These are phyloP conservation scores for Rhipidocladum racemiflorum DNA, from an alignment of 176 grass and related monocot species.

Conservation along the genomic window DNA sequence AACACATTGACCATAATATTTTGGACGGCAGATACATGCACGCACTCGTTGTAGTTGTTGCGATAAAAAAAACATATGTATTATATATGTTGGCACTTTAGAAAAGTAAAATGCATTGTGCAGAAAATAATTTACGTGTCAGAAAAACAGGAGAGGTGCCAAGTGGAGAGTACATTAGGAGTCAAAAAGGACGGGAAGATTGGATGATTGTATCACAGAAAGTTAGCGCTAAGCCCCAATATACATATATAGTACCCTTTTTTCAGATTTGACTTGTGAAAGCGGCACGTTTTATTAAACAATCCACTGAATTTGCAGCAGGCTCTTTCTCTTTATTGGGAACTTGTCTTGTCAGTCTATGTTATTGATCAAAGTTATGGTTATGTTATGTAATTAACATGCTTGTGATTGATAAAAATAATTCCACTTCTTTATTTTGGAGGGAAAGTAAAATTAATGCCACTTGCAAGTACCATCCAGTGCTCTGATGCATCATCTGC, in stretches of 20 bases:
- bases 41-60: neutral
- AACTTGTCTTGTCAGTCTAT: slow-evolving; percentile 7
- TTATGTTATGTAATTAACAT: neutral
- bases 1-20: slow-evolving; percentile 19
- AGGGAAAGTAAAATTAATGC: neutral
- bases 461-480: neutral
- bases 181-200: slow-evolving; percentile 14
- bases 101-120: neutral
- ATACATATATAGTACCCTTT: neutral
- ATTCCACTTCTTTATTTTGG: neutral
- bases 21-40: slow-evolving; percentile 1
- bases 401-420: neutral
- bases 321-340: neutral
- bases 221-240: slow-evolving; percentile 10
- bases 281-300: neutral
- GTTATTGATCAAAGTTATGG: neutral
- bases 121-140: slow-evolving; percentile 2
- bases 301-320: neutral
- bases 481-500: neutral
- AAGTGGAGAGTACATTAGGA: slow-evolving; percentile 41
- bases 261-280: slow-evolving; percentile 19
- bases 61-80: neutral
- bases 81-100: neutral
- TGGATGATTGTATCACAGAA: slow-evolving; percentile 28
- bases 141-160: neutral